Evolutionary conservation across 2,329 filamentous ascomycete genomes (phyloP).

Genomic region (Eutypella sp.): DNA sequence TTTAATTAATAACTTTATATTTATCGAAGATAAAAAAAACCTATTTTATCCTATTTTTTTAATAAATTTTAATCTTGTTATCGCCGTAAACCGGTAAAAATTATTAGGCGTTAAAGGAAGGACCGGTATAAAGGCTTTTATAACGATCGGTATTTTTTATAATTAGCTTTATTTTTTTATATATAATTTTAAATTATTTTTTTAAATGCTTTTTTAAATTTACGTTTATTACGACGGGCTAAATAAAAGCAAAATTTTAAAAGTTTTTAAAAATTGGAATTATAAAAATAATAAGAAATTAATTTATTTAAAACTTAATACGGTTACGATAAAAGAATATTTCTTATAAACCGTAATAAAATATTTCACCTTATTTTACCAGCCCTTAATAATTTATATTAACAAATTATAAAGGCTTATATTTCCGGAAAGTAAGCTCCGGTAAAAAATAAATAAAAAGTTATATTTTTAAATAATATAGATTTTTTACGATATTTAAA

Average conservation of each 20-base stretch:
- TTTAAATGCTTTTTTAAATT: slow-evolving; percentile 35
- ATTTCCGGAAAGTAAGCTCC: background rate
- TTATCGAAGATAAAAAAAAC: slow-evolving; percentile 31
- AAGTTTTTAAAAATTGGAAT: slow-evolving; percentile 2
- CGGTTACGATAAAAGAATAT: background rate
- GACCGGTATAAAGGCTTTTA: slow-evolving; percentile 34
- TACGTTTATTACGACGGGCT: slow-evolving; percentile 28
- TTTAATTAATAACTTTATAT: slow-evolving; percentile 33
- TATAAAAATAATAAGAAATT: background rate
- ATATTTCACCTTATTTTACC: background rate
- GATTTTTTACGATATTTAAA: background rate
- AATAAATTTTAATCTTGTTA: slow-evolving; percentile 27
- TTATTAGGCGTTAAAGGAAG: slow-evolving; percentile 29
- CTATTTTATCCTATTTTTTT: slow-evolving; percentile 27
- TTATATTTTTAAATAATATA: background rate
- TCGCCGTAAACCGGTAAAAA: slow-evolving; percentile 23
- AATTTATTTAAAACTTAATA: background rate
- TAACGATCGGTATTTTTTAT: slow-evolving; percentile 33
- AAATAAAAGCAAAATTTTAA: slow-evolving; percentile 7
- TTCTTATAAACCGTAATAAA: background rate
- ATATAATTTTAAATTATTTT: slow-evolving; percentile 38
- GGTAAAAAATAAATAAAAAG: background rate
- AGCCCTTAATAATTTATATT: background rate
- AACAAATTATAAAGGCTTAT: background rate
- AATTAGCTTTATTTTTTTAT: slow-evolving; percentile 33